Percentiles rank a stretch among this genome's conserved stretches.
Evolutionary conservation across 305 asterid genomes (phyloP).

Genomic region (Coffea humblotiana): DNA sequence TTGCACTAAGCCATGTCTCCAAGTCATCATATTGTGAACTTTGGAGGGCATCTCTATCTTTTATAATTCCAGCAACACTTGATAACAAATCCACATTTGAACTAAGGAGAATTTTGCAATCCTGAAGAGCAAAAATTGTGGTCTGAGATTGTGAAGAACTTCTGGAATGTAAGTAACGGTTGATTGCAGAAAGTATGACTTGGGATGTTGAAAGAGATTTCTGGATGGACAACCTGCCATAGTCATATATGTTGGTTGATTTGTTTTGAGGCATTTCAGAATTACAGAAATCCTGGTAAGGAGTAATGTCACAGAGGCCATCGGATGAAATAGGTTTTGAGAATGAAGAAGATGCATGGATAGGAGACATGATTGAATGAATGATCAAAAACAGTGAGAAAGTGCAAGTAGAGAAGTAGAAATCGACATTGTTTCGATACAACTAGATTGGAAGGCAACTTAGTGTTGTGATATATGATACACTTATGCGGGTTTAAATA

Average conservation of each 20-base stretch:
- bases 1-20: constrained; percentile 27
- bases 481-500: not conserved
- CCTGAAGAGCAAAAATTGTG: constrained; percentile 29
- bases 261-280: constrained; percentile 19
- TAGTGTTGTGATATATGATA: not conserved
- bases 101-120: constrained; percentile 26
- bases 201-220: constrained; percentile 24
- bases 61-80: not conserved
- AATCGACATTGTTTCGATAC: constrained; percentile 9
- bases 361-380: not conserved
- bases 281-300: constrained; percentile 26
- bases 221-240: constrained; percentile 19
- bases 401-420: not conserved
- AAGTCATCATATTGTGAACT: constrained; percentile 11
- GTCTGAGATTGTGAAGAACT: not conserved
- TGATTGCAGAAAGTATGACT: constrained; percentile 16
- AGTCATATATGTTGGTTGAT: constrained; percentile 26
- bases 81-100: constrained; percentile 21
- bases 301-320: constrained; percentile 28
- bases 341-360: constrained; percentile 1
- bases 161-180: constrained; percentile 1
- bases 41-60: constrained; percentile 6
- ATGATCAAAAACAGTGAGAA: constrained; percentile 3
- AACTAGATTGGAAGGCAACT: not conserved
- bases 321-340: constrained; percentile 8